A percentile compares a stretch with the other conserved stretches of the same genome.
phyloP scores from a whole-genome alignment of 2,329 filamentous ascomycete genomes.

The Phialophora chinensis region DNA sequence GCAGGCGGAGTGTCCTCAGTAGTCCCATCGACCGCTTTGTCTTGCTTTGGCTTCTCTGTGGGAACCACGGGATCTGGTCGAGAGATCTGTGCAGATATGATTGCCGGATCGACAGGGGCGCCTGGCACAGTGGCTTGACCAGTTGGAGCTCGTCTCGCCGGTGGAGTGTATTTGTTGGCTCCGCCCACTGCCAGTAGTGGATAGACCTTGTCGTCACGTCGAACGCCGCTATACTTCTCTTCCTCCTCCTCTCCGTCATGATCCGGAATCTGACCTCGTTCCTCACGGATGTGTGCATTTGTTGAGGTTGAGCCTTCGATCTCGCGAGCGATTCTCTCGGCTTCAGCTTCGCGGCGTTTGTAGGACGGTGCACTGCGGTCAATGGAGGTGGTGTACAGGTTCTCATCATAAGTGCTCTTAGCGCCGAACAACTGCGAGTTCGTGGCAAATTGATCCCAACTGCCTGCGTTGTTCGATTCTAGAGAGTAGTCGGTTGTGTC shows the following conservation, averaged over 20 bases:
- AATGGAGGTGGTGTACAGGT: constrained; percentile 90
- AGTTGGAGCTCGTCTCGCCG: constrained; percentile 80
- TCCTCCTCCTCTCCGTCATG: constrained; percentile 81
- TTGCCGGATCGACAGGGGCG: constrained; percentile 82
- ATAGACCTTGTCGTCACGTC: constrained; percentile 66
- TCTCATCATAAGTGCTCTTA: constrained; percentile 90
- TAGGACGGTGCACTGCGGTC: constrained; percentile 84
- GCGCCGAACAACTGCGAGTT: constrained; percentile 89
- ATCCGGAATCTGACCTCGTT: constrained; percentile 72
- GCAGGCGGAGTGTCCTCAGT: constrained; percentile 15
- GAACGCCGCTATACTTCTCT: constrained; percentile 95
- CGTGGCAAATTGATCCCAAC: constrained; percentile 92
- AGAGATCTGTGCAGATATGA: constrained; percentile 82
- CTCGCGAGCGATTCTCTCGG: constrained; percentile 83
- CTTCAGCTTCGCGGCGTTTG: constrained; percentile 75
- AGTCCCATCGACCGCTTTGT: constrained; percentile 4
- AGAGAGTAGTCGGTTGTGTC: constrained; percentile 73
- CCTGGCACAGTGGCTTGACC: constrained; percentile 75
- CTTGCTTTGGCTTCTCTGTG: constrained; percentile 48
- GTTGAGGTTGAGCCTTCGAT: constrained; percentile 78
- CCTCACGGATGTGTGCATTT: constrained; percentile 87
- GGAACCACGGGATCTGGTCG: constrained; percentile 52
- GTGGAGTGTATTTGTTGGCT: constrained; percentile 83
- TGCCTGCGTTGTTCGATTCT: constrained; percentile 61
- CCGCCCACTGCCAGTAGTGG: constrained; percentile 67